These are phyloP conservation scores for Ceriops decandra DNA, from an alignment of 345 rosid species.

Conservation along the genomic window DNA sequence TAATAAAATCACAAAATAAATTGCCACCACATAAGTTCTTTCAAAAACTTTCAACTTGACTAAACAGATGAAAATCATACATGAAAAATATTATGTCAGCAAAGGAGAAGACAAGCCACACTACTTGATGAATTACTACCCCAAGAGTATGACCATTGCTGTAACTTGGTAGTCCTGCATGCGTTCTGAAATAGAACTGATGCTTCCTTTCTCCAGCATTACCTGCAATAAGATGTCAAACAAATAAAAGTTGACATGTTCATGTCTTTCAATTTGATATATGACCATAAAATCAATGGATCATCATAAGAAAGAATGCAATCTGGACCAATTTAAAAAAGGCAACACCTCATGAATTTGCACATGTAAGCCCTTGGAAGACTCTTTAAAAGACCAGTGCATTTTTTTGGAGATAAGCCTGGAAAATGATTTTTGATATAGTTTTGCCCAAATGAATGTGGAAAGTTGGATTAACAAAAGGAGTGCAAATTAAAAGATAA, in stretches of 20 bases:
- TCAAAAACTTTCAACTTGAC: slow-evolving; percentile 11
- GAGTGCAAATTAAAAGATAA: too few species aligned
- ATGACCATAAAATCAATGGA: neutral
- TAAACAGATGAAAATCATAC: neutral
- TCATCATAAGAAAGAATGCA: neutral
- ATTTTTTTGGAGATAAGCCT: too few species aligned
- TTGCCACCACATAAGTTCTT: slow-evolving; percentile 2
- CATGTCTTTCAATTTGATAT: neutral
- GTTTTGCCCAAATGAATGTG: too few species aligned
- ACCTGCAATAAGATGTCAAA: slow-evolving; percentile 38
- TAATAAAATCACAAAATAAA: slow-evolving; percentile 9
- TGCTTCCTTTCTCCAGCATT: slow-evolving; percentile 57
- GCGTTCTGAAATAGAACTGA: slow-evolving; percentile 42
- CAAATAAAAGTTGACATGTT: neutral
- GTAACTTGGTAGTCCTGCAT: slow-evolving; percentile 77
- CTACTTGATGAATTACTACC: slow-evolving; percentile 36
- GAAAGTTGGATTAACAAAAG: too few species aligned
- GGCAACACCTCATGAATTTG: neutral
- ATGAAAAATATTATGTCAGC: neutral
- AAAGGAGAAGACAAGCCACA: neutral
- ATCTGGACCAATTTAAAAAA: neutral
- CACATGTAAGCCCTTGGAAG: too few species aligned
- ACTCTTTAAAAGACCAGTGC: too few species aligned
- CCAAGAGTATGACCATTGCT: slow-evolving; percentile 79
- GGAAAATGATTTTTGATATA: too few species aligned